phyloP scores from a whole-genome alignment of 1,284 basidiomycete genomes.

The Sanghuangporus weigelae region DNA sequence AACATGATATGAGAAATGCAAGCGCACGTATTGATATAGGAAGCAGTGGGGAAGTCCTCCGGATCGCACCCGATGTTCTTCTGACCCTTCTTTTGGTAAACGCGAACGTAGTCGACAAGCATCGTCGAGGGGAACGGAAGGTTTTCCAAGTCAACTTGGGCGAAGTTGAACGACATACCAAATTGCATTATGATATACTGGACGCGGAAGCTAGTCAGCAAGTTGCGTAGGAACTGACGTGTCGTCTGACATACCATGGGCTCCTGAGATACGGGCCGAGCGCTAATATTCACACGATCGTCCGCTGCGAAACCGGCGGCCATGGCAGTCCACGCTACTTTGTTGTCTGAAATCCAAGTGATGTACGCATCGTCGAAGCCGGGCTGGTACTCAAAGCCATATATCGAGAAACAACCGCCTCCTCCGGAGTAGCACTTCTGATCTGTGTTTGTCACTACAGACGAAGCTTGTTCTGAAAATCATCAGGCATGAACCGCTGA shows the following conservation, averaged over 20 bases:
- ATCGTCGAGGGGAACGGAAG: slow-evolving; percentile 37
- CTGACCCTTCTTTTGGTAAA: slow-evolving; percentile 43
- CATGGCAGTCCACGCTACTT: slow-evolving; percentile 51
- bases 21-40: slow-evolving; percentile 41
- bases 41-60: slow-evolving; percentile 43
- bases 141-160: slow-evolving; percentile 31
- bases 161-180: slow-evolving; percentile 42
- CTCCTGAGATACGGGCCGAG: slow-evolving; percentile 57
- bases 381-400: slow-evolving; percentile 57
- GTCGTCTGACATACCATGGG: slow-evolving; percentile 42
- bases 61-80: slow-evolving; percentile 56
- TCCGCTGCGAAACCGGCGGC: slow-evolving; percentile 53
- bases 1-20: not conserved
- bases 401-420: slow-evolving; percentile 44
- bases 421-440: slow-evolving; percentile 38
- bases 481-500: not conserved
- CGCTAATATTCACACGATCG: slow-evolving; percentile 42
- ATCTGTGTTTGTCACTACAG: slow-evolving; percentile 31
- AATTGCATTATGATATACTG: slow-evolving; percentile 38
- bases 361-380: slow-evolving; percentile 33
- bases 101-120: slow-evolving; percentile 58
- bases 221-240: not conserved
- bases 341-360: slow-evolving; percentile 10
- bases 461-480: slow-evolving; percentile 39
- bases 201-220: not conserved